These are phyloP conservation scores for Paramecium pentaurelia DNA, from an alignment of 73 alveolate species.

Conservation along the genomic window DNA sequence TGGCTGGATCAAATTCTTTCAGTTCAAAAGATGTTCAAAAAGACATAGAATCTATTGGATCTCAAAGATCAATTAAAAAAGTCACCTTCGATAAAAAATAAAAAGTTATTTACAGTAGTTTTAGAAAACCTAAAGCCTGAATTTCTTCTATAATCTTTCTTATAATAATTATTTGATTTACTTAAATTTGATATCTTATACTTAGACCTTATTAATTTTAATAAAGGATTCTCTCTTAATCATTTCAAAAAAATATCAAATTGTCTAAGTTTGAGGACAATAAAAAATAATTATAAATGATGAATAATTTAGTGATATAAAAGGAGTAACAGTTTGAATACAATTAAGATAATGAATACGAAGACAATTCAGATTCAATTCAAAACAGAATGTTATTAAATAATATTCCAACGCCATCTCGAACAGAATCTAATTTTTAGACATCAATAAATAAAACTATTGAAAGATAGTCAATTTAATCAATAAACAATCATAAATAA, in stretches of 20 bases:
- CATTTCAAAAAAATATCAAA: not conserved
- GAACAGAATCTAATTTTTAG: not conserved
- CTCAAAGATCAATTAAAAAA: not conserved
- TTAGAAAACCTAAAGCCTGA: slow-evolving; percentile 24
- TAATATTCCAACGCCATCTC: not conserved
- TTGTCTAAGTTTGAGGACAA: not conserved
- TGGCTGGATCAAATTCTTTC: not conserved
- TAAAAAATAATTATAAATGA: not conserved
- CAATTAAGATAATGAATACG: not conserved
- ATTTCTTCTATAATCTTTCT: not conserved
- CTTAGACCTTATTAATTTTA: not conserved
- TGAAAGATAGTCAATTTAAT: not conserved
- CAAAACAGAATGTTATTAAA: not conserved
- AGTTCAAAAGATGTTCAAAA: not conserved
- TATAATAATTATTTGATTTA: not conserved
- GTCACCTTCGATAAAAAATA: not conserved
- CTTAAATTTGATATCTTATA: not conserved
- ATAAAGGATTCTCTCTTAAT: not conserved
- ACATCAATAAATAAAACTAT: not conserved
- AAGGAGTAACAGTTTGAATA: not conserved
- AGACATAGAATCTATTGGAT: not conserved
- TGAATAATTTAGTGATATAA: not conserved
- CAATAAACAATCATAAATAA: not conserved
- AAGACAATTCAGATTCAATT: not conserved
- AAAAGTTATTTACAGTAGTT: not conserved